Percentiles rank a stretch among this genome's conserved stretches.
These are phyloP conservation scores for Aspergillus cristatus DNA, from an alignment of 495 filamentous ascomycete species.

Conservation along the genomic window DNA sequence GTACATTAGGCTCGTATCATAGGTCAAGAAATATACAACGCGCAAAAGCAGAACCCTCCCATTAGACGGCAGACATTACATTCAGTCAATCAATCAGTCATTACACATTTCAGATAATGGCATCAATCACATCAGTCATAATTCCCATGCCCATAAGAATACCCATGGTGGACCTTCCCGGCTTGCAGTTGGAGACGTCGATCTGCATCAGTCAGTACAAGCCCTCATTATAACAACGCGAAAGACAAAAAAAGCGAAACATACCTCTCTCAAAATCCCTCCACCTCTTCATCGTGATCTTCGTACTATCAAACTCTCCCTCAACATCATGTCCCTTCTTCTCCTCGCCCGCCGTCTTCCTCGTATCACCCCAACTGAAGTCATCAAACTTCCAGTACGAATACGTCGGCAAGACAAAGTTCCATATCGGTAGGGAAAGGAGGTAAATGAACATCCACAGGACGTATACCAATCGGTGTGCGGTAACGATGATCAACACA, in stretches of 20 bases:
- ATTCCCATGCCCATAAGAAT: not conserved
- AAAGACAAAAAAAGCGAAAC: slow-evolving; percentile 4
- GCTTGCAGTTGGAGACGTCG: slow-evolving; percentile 12
- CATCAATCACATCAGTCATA: slow-evolving; percentile 1
- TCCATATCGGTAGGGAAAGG: slow-evolving; percentile 90
- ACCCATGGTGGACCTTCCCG: slow-evolving; percentile 8
- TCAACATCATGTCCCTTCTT: slow-evolving; percentile 79
- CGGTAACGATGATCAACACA: slow-evolving; percentile 87
- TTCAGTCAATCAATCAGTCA: not conserved
- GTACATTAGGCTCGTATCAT: no score
- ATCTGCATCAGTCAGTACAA: slow-evolving; percentile 8
- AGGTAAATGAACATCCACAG: slow-evolving; percentile 97
- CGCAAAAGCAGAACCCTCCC: no score
- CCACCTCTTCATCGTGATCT: slow-evolving; percentile 99
- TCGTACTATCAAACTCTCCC: slow-evolving; percentile 93
- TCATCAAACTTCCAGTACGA: slow-evolving; percentile 99
- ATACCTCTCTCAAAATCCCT: slow-evolving; percentile 85
- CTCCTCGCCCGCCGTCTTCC: slow-evolving; percentile 89
- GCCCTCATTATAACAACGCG: not conserved
- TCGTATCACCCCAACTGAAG: slow-evolving; percentile 98
- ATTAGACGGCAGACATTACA: no score
- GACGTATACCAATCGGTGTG: slow-evolving; percentile 90
- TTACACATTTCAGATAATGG: not conserved
- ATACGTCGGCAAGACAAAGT: slow-evolving; percentile 89
- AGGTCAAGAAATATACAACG: not conserved